Base-by-base conservation (phyloP, 768 basidiomycete genomes). In the Calocybe cyanea region DNA sequence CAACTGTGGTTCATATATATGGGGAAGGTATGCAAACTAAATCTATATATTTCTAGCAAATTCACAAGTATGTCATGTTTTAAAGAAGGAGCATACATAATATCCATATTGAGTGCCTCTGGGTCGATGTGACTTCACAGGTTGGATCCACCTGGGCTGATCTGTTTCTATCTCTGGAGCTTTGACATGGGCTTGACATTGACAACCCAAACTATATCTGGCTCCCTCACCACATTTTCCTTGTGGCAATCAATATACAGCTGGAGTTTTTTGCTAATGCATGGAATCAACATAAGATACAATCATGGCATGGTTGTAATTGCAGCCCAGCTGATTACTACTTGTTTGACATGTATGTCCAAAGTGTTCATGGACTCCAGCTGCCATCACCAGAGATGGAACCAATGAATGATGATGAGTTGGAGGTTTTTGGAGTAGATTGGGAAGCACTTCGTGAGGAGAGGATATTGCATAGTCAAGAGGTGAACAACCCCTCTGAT, bases 81-180 rank as follows among this genome's bases (percentile, higher is more conserved):
- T 21, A 5, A 41, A 38, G 23, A 17, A 49, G n/a, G n/a, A n/a
- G n/a, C n/a, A n/a, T n/a, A n/a, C n/a, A n/a, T 20, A 39, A 7
- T 64, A 1, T 54, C 68, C 4, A 70, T 70, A 69, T 54, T 47
- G 13, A 64, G 70, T 47, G 56, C n/a, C n/a, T n/a, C n/a, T n/a
- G n/a, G n/a, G n/a, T n/a, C n/a, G n/a, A n/a, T n/a, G n/a, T n/a
- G n/a, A 68, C n/a, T 68, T 62, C 1, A 20, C 43, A n/a, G n/a
- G n/a, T 67, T 39, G 64, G 65, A 3, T 42, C 41, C 1, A 60
- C 56, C 17, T 71, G 70, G 70, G 51, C 59, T 14, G 41, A 56
- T 0, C 54, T 62, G 23, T 71, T 70, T 41, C 34, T 23, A 3
- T 34, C 48, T 2, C 60, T 71, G 4, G 67, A 71, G 46, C n/a